phyloP scores from a whole-genome alignment of 2,329 filamentous ascomycete genomes.

The Malbranchea cinnamomea region DNA sequence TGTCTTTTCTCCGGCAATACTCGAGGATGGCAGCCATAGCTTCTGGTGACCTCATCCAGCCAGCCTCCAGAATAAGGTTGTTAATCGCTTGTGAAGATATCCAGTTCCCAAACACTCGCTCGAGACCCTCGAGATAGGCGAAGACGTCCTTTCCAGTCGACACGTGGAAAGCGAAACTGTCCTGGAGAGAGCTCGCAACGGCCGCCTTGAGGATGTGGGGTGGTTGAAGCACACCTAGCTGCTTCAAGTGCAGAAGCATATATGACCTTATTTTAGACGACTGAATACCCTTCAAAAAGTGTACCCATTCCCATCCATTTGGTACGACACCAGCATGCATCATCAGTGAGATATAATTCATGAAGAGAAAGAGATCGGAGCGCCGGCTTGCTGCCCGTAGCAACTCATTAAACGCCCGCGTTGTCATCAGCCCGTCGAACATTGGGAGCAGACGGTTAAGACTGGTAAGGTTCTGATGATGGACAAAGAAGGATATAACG shows the following conservation, averaged over 20 bases:
- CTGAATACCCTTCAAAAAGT: slow-evolving; percentile 18
- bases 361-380: slow-evolving; percentile 26
- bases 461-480: slow-evolving; percentile 17
- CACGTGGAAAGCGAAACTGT: slow-evolving; percentile 20
- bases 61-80: slow-evolving; percentile 23
- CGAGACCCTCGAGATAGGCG: slow-evolving; percentile 25
- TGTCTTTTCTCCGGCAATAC: slow-evolving; percentile 16
- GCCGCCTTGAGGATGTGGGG: slow-evolving; percentile 3
- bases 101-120: slow-evolving; percentile 24
- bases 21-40: slow-evolving; percentile 18
- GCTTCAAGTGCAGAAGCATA: slow-evolving; percentile 1
- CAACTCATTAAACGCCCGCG: slow-evolving; percentile 32
- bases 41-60: slow-evolving; percentile 13
- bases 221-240: neutral
- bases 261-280: slow-evolving; percentile 1
- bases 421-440: slow-evolving; percentile 22
- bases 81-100: slow-evolving; percentile 21
- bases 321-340: slow-evolving; percentile 21
- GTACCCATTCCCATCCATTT: slow-evolving; percentile 29
- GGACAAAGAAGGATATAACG: slow-evolving; percentile 25
- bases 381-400: slow-evolving; percentile 22
- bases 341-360: slow-evolving; percentile 25
- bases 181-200: slow-evolving; percentile 16
- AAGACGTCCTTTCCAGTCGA: slow-evolving; percentile 19
- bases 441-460: slow-evolving; percentile 21